These are phyloP conservation scores for Aulographum hederae DNA, from an alignment of 2,329 filamentous ascomycete species.

Conservation along the genomic window DNA sequence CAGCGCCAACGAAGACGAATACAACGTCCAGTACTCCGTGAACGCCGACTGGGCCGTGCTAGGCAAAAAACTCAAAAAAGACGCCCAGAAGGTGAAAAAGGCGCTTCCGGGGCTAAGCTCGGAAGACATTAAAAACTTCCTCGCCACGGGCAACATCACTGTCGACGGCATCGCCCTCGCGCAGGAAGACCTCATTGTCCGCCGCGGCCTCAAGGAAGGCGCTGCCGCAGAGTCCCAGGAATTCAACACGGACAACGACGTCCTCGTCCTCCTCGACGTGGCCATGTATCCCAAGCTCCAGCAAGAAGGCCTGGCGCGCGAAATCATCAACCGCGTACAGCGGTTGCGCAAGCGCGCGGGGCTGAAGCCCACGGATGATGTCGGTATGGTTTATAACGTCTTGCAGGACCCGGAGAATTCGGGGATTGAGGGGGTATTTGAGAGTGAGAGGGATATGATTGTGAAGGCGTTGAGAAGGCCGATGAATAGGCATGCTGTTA, in stretches of 20 bases:
- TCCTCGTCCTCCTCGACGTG: slow-evolving; percentile 78
- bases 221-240: slow-evolving; percentile 57
- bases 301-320: slow-evolving; percentile 73
- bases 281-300: slow-evolving; percentile 70
- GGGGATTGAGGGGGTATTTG: slow-evolving; percentile 52
- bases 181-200: slow-evolving; percentile 68
- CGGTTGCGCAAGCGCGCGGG: slow-evolving; percentile 86
- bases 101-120: slow-evolving; percentile 63
- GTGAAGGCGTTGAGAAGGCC: slow-evolving; percentile 63
- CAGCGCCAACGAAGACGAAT: slow-evolving; percentile 72
- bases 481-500: slow-evolving; percentile 49
- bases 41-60: slow-evolving; percentile 84
- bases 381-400: slow-evolving; percentile 84
- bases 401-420: slow-evolving; percentile 61
- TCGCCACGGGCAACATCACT: slow-evolving; percentile 52
- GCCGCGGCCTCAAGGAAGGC: slow-evolving; percentile 58
- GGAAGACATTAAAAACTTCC: slow-evolving; percentile 63
- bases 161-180: slow-evolving; percentile 76
- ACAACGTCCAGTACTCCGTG: slow-evolving; percentile 82
- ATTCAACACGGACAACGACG: slow-evolving; percentile 74
- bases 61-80: slow-evolving; percentile 95
- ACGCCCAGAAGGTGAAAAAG: slow-evolving; percentile 80
- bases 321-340: slow-evolving; percentile 88
- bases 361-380: slow-evolving; percentile 77
- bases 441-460: slow-evolving; percentile 47